These are phyloP conservation scores for Globisporangium perplexum DNA, from an alignment of 352 stramenopile genomes.

Conservation along the genomic window DNA sequence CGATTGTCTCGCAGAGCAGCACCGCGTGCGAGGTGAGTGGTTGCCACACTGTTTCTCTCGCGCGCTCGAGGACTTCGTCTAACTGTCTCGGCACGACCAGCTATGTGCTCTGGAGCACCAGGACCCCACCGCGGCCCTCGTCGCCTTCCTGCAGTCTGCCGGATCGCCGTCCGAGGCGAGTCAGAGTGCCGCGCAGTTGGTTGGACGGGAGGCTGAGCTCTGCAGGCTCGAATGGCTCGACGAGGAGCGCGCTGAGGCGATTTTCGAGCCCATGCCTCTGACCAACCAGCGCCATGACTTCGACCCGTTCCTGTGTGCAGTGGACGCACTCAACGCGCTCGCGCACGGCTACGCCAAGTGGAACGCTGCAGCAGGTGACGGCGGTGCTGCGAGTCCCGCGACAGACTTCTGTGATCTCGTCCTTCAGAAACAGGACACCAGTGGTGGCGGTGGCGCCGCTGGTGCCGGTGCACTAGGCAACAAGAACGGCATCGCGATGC, in stretches of 20 bases:
- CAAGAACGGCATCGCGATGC: slow-evolving; percentile 7
- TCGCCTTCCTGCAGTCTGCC: slow-evolving; percentile 25
- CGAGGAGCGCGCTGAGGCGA: slow-evolving; percentile 26
- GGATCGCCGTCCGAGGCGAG: not conserved
- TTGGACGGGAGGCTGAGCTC: not conserved
- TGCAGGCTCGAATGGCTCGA: slow-evolving; percentile 52
- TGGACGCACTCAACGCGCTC: slow-evolving; percentile 26
- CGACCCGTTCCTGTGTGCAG: slow-evolving; percentile 27
- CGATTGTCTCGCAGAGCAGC: slow-evolving; percentile 26
- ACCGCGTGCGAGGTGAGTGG: slow-evolving; percentile 36
- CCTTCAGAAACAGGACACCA: slow-evolving; percentile 2
- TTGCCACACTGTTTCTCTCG: not conserved
- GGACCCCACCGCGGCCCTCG: slow-evolving; percentile 24
- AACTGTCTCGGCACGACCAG: slow-evolving; percentile 11
- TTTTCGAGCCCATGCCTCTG: slow-evolving; percentile 24
- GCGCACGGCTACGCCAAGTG: slow-evolving; percentile 28
- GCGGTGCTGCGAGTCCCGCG: not conserved
- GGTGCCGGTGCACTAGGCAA: not conserved
- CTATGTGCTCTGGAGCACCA: slow-evolving; percentile 21
- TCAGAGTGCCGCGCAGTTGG: not conserved
- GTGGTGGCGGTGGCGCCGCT: not conserved
- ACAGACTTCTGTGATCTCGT: slow-evolving; percentile 26
- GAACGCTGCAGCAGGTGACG: slow-evolving; percentile 14
- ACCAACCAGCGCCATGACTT: slow-evolving; percentile 27
- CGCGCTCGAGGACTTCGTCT: not conserved